These are phyloP conservation scores for Puccinia hordei DNA, from an alignment of 1,284 basidiomycete species.

Conservation along the genomic window DNA sequence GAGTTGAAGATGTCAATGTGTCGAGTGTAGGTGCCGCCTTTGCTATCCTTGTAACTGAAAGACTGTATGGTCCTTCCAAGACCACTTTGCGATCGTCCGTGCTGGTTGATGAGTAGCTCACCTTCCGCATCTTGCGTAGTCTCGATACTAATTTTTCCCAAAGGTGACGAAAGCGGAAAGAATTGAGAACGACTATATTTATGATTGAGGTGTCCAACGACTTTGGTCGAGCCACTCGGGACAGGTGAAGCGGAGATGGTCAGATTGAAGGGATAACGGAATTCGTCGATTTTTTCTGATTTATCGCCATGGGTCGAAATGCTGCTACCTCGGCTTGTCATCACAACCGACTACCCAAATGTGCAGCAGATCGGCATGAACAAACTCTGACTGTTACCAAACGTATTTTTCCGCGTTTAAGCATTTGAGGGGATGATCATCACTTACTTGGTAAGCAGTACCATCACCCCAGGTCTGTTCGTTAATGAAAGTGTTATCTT, in stretches of 20 bases:
- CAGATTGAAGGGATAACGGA: slow-evolving; percentile 33
- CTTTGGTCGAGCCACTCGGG: background rate
- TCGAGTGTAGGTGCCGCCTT: background rate
- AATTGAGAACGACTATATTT: slow-evolving; percentile 11
- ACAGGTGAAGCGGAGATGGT: background rate
- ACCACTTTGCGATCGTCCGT: slow-evolving; percentile 14
- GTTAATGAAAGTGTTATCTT: slow-evolving; percentile 10
- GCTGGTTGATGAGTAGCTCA: background rate
- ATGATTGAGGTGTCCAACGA: slow-evolving; percentile 6
- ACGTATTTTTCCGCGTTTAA: background rate
- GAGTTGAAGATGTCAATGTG: slow-evolving; percentile 2
- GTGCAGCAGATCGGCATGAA: background rate
- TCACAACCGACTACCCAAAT: background rate
- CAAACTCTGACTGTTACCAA: slow-evolving; percentile 16
- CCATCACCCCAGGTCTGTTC: slow-evolving; percentile 3
- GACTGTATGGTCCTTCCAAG: slow-evolving; percentile 24
- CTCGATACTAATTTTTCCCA: slow-evolving; percentile 1
- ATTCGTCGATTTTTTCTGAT: slow-evolving; percentile 1
- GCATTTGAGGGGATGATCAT: background rate
- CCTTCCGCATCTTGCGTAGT: slow-evolving; percentile 28
- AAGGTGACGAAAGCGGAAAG: background rate
- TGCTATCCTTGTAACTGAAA: slow-evolving; percentile 11
- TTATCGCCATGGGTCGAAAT: slow-evolving; percentile 21
- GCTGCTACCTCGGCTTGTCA: slow-evolving; percentile 4
- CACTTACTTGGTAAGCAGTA: slow-evolving; percentile 20